These are phyloP conservation scores for Fusarium luffae DNA, from an alignment of 2,329 filamentous ascomycete species.

Conservation along the genomic window DNA sequence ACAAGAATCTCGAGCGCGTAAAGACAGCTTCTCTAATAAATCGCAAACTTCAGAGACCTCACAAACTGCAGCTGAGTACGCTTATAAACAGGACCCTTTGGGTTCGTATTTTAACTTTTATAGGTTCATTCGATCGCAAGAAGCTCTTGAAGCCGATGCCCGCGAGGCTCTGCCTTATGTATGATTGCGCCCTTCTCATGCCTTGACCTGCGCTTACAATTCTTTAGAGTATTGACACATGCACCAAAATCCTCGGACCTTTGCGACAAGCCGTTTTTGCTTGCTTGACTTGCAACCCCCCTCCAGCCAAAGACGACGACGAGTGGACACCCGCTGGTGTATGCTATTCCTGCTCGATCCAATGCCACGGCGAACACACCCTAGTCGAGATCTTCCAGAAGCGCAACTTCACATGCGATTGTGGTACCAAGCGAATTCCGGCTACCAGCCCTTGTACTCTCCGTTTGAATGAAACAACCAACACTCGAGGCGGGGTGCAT, in stretches of 20 bases:
- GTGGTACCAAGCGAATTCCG: constrained; percentile 84
- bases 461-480: constrained; percentile 77
- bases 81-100: fast-evolving
- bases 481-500: constrained; percentile 79
- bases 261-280: constrained; percentile 91
- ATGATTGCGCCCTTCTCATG: constrained; percentile 47
- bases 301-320: constrained; percentile 70
- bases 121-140: constrained; percentile 89
- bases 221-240: constrained; percentile 86
- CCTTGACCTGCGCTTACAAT: constrained; percentile 35
- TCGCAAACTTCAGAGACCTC: constrained; percentile 70
- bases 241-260: constrained; percentile 88
- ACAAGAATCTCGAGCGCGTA: constrained; percentile 53
- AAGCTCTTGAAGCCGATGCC: constrained; percentile 92
- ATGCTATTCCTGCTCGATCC: constrained; percentile 96
- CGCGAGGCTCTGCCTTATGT: constrained; percentile 95
- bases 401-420: constrained; percentile 96
- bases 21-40: constrained; percentile 68
- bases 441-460: constrained; percentile 78
- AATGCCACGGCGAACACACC: constrained; percentile 94
- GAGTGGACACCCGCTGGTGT: constrained; percentile 74
- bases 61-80: constrained; percentile 78
- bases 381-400: constrained; percentile 97
- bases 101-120: neutral
- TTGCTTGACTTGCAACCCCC: constrained; percentile 92